phyloP scores from a whole-genome alignment of 2,329 filamentous ascomycete genomes.

The Apiospora kogelbergensis region DNA sequence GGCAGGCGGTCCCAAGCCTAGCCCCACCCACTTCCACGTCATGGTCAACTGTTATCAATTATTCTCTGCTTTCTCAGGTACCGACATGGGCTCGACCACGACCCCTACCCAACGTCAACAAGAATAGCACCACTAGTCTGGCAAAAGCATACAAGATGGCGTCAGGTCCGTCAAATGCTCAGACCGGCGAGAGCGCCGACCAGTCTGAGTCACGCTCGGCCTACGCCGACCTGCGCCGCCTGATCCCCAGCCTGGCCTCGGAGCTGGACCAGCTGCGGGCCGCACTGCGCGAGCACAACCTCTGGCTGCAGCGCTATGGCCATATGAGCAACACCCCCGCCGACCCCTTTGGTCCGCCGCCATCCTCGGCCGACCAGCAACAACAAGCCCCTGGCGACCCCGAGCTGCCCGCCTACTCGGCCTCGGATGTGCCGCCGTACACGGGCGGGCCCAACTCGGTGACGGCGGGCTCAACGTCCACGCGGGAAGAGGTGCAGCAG shows the following conservation, averaged over 20 bases:
- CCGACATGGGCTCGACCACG: background rate
- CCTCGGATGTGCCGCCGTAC: constrained; percentile 28
- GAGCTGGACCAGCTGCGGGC: constrained; percentile 30
- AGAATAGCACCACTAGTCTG: background rate
- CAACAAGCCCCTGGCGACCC: constrained; percentile 12
- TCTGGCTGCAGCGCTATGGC: constrained; percentile 30
- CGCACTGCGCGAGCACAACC: constrained; percentile 30
- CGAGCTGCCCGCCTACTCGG: constrained; percentile 26
- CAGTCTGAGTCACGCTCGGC: constrained; percentile 19
- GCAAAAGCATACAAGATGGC: constrained; percentile 1
- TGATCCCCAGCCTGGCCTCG: constrained; percentile 27
- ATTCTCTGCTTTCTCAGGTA: background rate
- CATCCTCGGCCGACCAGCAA: background rate
- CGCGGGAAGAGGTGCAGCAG: constrained; percentile 26
- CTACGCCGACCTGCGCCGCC: constrained; percentile 27
- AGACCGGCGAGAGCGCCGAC: background rate
- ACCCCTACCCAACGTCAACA: background rate
- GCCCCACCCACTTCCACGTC: background rate
- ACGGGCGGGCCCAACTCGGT: constrained; percentile 24
- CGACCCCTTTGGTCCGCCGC: constrained; percentile 11
- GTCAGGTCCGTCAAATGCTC: constrained; percentile 7
- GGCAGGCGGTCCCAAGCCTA: too few species aligned
- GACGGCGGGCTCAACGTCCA: constrained; percentile 19
- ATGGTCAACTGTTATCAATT: background rate
- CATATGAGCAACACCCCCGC: constrained; percentile 16